These are phyloP conservation scores for Calophaca sinica DNA, from an alignment of 306 rosid species.

Conservation along the genomic window DNA sequence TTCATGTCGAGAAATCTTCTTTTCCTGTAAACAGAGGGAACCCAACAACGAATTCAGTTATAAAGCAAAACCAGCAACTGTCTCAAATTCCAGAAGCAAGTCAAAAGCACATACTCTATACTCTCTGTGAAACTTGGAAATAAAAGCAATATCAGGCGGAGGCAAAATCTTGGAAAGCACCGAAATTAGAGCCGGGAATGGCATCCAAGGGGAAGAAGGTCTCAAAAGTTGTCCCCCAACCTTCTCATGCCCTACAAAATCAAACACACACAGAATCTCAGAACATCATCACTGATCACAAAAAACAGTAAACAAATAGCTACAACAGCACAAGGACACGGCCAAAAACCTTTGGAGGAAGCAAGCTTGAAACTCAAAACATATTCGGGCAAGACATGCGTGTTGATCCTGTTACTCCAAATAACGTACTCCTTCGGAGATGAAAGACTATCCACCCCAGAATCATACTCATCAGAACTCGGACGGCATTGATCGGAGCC, in stretches of 20 bases:
- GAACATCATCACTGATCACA: not conserved
- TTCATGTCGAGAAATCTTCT: slow-evolving; percentile 64
- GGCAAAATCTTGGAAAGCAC: slow-evolving; percentile 71
- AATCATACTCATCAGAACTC: slow-evolving; percentile 70
- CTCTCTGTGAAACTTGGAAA: slow-evolving; percentile 62
- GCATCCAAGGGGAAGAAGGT: slow-evolving; percentile 93
- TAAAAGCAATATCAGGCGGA: slow-evolving; percentile 48
- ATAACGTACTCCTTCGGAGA: slow-evolving; percentile 68
- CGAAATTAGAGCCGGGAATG: slow-evolving; percentile 66
- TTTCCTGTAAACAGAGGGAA: slow-evolving; percentile 57
- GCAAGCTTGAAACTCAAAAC: slow-evolving; percentile 69
- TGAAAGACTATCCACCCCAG: slow-evolving; percentile 67
- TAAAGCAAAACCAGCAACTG: not conserved
- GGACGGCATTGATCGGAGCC: slow-evolving; percentile 67
- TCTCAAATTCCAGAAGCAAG: slow-evolving; percentile 15
- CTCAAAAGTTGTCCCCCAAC: slow-evolving; percentile 46
- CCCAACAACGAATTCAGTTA: not conserved
- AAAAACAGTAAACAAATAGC: not conserved
- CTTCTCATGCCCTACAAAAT: slow-evolving; percentile 55
- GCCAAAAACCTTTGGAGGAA: slow-evolving; percentile 53
- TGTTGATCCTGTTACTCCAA: slow-evolving; percentile 75
- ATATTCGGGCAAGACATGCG: slow-evolving; percentile 79
- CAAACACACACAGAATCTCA: slow-evolving; percentile 1
- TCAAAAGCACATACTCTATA: slow-evolving; percentile 57
- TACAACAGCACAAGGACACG: not conserved